Conservation (phyloP, 768 basidiomycete genomes). For the Glaciozyma martinii region DNA sequence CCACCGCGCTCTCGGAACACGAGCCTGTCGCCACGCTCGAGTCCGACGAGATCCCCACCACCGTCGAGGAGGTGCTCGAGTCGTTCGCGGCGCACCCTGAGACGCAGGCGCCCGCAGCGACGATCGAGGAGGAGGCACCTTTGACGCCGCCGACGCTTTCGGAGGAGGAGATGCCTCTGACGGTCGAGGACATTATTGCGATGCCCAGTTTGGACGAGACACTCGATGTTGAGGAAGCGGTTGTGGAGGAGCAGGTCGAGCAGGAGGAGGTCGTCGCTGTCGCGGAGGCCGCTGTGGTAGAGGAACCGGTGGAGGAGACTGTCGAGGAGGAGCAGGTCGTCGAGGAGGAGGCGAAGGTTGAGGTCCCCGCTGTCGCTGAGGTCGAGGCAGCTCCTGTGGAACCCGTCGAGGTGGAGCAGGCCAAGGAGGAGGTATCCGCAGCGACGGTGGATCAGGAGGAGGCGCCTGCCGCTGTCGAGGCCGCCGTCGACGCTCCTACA, state of each 20-base stretch:
- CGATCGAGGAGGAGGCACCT: background rate
- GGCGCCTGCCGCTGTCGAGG: background rate
- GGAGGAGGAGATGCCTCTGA: background rate
- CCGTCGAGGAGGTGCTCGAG: background rate
- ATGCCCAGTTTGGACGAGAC: background rate
- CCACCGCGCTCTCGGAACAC: no score
- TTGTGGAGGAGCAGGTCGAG: background rate
- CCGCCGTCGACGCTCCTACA: background rate
- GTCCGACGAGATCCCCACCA: background rate
- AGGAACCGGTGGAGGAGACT: background rate
- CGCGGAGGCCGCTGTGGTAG: background rate
- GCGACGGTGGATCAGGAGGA: background rate
- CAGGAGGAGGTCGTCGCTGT: background rate
- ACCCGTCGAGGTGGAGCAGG: background rate
- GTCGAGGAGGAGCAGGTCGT: background rate
- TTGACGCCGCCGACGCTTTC: no score
- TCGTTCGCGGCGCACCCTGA: background rate
- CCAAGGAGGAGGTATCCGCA: background rate
- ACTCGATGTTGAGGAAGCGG: background rate
- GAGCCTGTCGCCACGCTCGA: no score
- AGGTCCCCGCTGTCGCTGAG: background rate
- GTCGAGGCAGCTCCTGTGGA: background rate
- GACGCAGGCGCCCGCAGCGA: background rate
- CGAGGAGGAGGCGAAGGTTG: background rate
- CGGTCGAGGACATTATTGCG: background rate